Conservation (phyloP, 2,329 filamentous ascomycete genomes). For the Thielaviopsis punctulata region DNA sequence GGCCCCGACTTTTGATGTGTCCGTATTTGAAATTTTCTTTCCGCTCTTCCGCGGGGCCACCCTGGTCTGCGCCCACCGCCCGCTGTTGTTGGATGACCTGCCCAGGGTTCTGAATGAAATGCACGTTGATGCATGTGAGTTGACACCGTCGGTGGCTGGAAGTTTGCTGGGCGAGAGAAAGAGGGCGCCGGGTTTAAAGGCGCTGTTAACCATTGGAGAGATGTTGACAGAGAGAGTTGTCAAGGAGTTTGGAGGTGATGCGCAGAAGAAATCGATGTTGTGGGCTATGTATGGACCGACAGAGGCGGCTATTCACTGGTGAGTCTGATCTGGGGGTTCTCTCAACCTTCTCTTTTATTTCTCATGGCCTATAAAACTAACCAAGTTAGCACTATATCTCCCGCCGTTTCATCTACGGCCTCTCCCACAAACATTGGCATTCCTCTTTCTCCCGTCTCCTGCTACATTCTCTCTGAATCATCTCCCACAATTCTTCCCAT, state of each 20-base stretch:
- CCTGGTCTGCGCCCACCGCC: constrained; percentile 52
- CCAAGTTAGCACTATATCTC: constrained; percentile 46
- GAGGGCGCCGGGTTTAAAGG: constrained; percentile 47
- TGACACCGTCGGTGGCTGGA: constrained; percentile 75
- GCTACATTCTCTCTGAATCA: constrained; percentile 45
- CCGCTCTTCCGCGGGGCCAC: constrained; percentile 58
- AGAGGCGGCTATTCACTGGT: constrained; percentile 77
- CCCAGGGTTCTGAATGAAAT: constrained; percentile 46
- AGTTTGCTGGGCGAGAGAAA: constrained; percentile 53
- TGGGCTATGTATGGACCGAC: constrained; percentile 94
- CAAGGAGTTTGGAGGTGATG: constrained; percentile 54
- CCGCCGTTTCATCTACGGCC: constrained; percentile 37
- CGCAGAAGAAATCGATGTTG: constrained; percentile 41
- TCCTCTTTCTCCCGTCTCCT: constrained; percentile 66
- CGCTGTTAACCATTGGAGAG: constrained; percentile 78
- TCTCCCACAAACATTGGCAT: constrained; percentile 55
- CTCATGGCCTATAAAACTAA: too few species aligned
- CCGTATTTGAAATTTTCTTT: constrained; percentile 90
- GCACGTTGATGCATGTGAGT: constrained; percentile 65
- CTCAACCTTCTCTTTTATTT: neutral
- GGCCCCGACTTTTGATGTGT: constrained; percentile 84
- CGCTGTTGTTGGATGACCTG: constrained; percentile 57
- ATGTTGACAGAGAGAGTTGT: constrained; percentile 72
- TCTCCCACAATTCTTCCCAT: constrained; percentile 38
- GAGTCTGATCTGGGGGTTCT: constrained; percentile 14